Base-by-base conservation (phyloP, 306 rosid species). In the Fragaria ananassa region DNA sequence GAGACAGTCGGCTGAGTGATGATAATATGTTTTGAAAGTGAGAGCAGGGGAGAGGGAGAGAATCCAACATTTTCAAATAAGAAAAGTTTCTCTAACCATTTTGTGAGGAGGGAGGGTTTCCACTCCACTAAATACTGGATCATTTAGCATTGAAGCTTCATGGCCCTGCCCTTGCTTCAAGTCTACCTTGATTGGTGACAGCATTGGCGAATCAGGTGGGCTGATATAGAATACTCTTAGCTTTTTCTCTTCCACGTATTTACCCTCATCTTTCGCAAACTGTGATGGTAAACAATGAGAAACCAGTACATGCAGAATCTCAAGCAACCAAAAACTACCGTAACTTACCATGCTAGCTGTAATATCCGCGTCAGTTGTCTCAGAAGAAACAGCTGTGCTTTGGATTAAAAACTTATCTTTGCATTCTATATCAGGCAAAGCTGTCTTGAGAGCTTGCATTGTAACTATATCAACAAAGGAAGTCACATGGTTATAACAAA, bases 351-450 rank as follows among this genome's bases (percentile, higher is more conserved):
- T 82, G 89, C 83, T 83, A 72, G 96, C 78, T 25, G 91, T 89
- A 83, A 92, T 85, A 61, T 94, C 88, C 77, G 86, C 88, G 70
- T 84, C 81, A 31, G 85, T 77, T 80, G 91, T 92, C 79, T 80
- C 88, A 37, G 71, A 80, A 62, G 89, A 64, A 83, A 95, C 97
- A 49, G 78, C 41, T 67, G 88, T 86, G 84, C 98, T 85, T 82
- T 89, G 98, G 81, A 95, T 83, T 86, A 95, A 84, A 74, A 95
- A 95, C 90, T 95, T 95, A 81, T 95, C 98, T 80, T 74, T 92
- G 87, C 97, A 92, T n/a, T 66, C 90, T 88, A 89, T 45, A 79
- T 92, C 98, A 42, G 63, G 81, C 1, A 91, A 92, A 61, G 75
- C 80, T 56, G 63, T 84, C 78, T 77, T 78, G 72, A 47, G 93